Evolutionary conservation across 2,329 filamentous ascomycete species (phyloP).

Genomic region (Botrytis squamosa): DNA sequence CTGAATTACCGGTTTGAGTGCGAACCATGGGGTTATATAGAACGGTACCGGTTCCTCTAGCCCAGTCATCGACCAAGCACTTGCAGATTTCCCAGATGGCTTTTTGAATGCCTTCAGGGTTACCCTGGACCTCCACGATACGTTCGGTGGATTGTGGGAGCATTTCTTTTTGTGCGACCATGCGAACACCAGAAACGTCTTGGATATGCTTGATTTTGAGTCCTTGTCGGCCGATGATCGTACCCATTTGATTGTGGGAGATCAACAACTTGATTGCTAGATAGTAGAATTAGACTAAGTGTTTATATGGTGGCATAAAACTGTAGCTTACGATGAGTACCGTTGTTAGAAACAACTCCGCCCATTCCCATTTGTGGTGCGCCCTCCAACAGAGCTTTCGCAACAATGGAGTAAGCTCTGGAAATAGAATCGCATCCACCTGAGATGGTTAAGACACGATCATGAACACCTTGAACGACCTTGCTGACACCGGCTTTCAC

Average conservation of each 20-base stretch:
- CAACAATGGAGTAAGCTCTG: conserved; percentile 90
- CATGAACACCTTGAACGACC: conserved; percentile 94
- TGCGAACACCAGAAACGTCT: conserved; percentile 92
- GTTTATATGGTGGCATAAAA: neutral
- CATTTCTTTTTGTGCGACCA: conserved; percentile 99
- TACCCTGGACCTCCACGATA: conserved; percentile 94
- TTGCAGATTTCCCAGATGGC: conserved; percentile 99
- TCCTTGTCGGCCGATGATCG: conserved; percentile 94
- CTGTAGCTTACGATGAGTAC: conserved; percentile 81
- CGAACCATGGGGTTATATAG: conserved; percentile 96
- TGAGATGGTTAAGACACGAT: conserved; percentile 93
- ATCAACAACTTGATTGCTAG: conserved; percentile 95
- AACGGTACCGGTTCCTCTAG: conserved; percentile 93
- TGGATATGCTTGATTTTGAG: conserved; percentile 99
- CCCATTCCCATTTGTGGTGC: conserved; percentile 96
- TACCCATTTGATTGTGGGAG: conserved; percentile 99
- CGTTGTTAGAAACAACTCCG: conserved; percentile 79
- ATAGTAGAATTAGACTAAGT: conserved; percentile 18
- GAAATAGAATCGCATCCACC: conserved; percentile 85
- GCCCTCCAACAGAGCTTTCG: conserved; percentile 86
- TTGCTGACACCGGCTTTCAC: conserved; percentile 99
- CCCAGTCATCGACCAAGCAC: conserved; percentile 96
- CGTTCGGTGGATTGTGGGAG: conserved; percentile 97
- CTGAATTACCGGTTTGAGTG: conserved; percentile 61
- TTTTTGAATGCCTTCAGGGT: conserved; percentile 90